phyloP scores from a whole-genome alignment of 2,329 filamentous ascomycete genomes.

The Aspergillus tamarii region DNA sequence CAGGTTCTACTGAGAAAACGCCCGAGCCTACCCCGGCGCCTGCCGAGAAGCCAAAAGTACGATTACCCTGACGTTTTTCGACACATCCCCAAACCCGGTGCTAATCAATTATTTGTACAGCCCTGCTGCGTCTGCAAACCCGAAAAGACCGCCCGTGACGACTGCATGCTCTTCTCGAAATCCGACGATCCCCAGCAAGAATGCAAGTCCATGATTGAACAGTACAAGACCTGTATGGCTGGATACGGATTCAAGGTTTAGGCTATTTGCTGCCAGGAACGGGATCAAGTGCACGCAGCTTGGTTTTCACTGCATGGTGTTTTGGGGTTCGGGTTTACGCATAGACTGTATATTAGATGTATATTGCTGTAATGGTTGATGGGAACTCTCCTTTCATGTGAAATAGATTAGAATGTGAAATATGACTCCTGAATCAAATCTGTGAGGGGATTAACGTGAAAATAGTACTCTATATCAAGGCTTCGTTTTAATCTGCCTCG shows the following conservation, averaged over 20 bases:
- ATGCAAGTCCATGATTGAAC: conserved; percentile 78
- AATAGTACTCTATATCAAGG: background rate
- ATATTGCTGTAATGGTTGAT: background rate
- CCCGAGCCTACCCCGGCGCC: conserved; percentile 27
- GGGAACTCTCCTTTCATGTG: conserved; percentile 15
- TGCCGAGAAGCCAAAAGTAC: conserved; percentile 44
- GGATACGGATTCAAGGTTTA: conserved; percentile 81
- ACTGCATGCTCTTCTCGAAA: conserved; percentile 98
- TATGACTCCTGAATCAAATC: conserved; percentile 1
- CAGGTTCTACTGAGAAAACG: conserved; percentile 25
- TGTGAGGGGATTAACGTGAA: background rate
- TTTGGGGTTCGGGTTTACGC: conserved; percentile 16
- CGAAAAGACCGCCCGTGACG: conserved; percentile 88
- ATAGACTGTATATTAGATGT: conserved; percentile 22
- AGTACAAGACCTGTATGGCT: conserved; percentile 90
- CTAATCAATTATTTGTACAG: conserved; percentile 49
- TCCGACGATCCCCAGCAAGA: conserved; percentile 76
- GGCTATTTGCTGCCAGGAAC: conserved; percentile 15
- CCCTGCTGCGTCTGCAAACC: conserved; percentile 98
- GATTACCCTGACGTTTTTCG: background rate
- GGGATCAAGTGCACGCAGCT: conserved; percentile 4
- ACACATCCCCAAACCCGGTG: background rate
- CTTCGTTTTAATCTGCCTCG: background rate
- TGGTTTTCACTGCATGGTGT: conserved; percentile 15
- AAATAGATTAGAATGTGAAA: conserved; percentile 10